Evolutionary conservation across 2,329 filamentous ascomycete species (phyloP).

Genomic region (Trichoderma asperellum): DNA sequence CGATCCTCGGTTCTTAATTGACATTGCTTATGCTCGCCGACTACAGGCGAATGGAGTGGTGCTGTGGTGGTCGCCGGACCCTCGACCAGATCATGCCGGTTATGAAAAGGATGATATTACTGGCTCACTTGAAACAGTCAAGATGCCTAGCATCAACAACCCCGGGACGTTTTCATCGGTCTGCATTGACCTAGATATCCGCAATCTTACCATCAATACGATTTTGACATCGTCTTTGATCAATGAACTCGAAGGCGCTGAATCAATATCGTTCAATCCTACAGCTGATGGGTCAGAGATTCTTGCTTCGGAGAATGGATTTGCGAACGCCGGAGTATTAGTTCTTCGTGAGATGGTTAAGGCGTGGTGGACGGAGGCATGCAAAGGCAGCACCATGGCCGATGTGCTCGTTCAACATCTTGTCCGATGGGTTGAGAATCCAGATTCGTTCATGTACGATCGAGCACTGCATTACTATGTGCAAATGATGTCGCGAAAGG

Average conservation of each 20-base stretch:
- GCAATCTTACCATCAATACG: slow-evolving; percentile 96
- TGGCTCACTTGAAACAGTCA: slow-evolving; percentile 79
- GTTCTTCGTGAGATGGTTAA: slow-evolving; percentile 98
- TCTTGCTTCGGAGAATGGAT: slow-evolving; percentile 84
- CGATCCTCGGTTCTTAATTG: slow-evolving; percentile 92
- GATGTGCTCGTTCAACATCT: slow-evolving; percentile 97
- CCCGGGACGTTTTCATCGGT: slow-evolving; percentile 94
- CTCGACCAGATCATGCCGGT: slow-evolving; percentile 90
- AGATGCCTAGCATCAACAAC: slow-evolving; percentile 92
- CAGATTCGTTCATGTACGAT: slow-evolving; percentile 93
- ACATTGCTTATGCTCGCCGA: slow-evolving; percentile 89
- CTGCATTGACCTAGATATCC: slow-evolving; percentile 91
- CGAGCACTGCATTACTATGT: slow-evolving; percentile 94
- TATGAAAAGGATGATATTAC: slow-evolving; percentile 91
- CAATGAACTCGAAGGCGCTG: slow-evolving; percentile 90
- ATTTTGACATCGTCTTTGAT: slow-evolving; percentile 95
- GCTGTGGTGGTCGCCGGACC: slow-evolving; percentile 91
- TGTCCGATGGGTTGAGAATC: slow-evolving; percentile 94
- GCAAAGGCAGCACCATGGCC: slow-evolving; percentile 87
- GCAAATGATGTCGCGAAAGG: slow-evolving; percentile 97
- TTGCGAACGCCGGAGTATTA: slow-evolving; percentile 86
- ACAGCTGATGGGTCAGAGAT: slow-evolving; percentile 50
- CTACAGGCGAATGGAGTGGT: slow-evolving; percentile 91
- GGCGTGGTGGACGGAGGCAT: slow-evolving; percentile 96
- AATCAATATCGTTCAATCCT: slow-evolving; percentile 80